A percentile compares a stretch with the other conserved stretches of the same genome.
Evolutionary conservation across 768 basidiomycete species (phyloP).

Genomic region (Mrakia frigida): DNA sequence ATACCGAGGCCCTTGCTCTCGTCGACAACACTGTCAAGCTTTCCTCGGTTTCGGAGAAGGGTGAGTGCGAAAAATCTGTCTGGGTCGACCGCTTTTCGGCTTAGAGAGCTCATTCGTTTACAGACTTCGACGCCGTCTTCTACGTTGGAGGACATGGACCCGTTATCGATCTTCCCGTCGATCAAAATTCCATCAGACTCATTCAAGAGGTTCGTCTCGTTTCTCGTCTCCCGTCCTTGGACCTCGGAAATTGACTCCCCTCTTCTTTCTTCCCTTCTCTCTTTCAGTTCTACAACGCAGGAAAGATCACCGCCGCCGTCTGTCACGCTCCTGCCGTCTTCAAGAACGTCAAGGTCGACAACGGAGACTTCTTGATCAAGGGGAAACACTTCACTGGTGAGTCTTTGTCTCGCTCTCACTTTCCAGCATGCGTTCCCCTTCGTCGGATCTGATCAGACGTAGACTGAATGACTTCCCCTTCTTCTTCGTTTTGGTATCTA

Average conservation of each 20-base stretch:
- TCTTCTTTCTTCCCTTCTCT: background rate
- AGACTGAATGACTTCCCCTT: background rate
- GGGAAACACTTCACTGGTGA: background rate
- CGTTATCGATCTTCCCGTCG: conserved; percentile 61
- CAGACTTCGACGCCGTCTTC: conserved; percentile 67
- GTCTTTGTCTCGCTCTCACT: background rate
- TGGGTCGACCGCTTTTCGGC: no score
- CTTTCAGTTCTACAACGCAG: conserved; percentile 34
- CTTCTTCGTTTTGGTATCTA: background rate
- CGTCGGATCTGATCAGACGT: no score
- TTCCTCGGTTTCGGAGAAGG: conserved; percentile 61
- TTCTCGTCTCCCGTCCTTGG: background rate
- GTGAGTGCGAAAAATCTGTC: no score
- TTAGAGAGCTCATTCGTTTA: no score
- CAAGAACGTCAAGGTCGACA: background rate
- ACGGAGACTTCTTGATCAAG: background rate
- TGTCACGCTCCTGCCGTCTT: conserved; percentile 2
- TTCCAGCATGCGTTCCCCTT: no score
- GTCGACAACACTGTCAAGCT: conserved; percentile 88
- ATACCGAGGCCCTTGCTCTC: conserved; percentile 74
- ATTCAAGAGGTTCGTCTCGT: conserved; percentile 44
- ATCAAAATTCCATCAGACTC: conserved; percentile 56
- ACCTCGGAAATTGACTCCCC: background rate
- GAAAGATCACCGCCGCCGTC: background rate
- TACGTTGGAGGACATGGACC: conserved; percentile 73